Evolutionary conservation across 495 filamentous ascomycete species (phyloP).

Genomic region (Physcia stellaris): DNA sequence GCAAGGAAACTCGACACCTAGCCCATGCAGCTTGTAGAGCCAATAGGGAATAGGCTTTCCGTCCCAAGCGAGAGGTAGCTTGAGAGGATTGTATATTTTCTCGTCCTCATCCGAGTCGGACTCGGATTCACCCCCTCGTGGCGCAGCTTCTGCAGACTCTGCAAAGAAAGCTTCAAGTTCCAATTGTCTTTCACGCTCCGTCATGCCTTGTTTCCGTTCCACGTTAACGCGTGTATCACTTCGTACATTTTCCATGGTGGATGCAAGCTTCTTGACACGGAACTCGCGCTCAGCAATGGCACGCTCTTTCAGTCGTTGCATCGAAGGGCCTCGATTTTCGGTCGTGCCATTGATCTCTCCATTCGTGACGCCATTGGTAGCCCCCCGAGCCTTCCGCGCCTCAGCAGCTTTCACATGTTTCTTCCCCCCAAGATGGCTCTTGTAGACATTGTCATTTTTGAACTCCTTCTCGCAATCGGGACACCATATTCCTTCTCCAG

Average conservation of each 20-base stretch:
- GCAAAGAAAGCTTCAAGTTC: constrained; percentile 80
- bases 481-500: constrained; percentile 69
- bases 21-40: constrained; percentile 92
- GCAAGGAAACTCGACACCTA: constrained; percentile 89
- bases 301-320: constrained; percentile 64
- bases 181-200: constrained; percentile 81
- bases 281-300: constrained; percentile 84
- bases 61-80: constrained; percentile 91
- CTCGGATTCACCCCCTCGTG: constrained; percentile 36
- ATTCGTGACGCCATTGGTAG: constrained; percentile 11
- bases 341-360: constrained; percentile 17
- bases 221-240: constrained; percentile 83
- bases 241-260: constrained; percentile 63
- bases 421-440: constrained; percentile 73
- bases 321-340: constrained; percentile 19
- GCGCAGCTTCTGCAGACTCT: constrained; percentile 30
- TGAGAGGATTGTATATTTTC: constrained; percentile 91
- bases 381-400: constrained; percentile 32
- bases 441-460: constrained; percentile 90
- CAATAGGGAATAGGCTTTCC: constrained; percentile 98
- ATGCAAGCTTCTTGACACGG: constrained; percentile 60
- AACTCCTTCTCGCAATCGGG: constrained; percentile 86
- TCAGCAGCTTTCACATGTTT: constrained; percentile 81
- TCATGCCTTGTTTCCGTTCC: constrained; percentile 90
- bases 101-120: constrained; percentile 58